A percentile compares a stretch with the other conserved stretches of the same genome.
These are phyloP conservation scores for Sparassis latifolia DNA, from an alignment of 1,284 basidiomycete species.

Conservation along the genomic window DNA sequence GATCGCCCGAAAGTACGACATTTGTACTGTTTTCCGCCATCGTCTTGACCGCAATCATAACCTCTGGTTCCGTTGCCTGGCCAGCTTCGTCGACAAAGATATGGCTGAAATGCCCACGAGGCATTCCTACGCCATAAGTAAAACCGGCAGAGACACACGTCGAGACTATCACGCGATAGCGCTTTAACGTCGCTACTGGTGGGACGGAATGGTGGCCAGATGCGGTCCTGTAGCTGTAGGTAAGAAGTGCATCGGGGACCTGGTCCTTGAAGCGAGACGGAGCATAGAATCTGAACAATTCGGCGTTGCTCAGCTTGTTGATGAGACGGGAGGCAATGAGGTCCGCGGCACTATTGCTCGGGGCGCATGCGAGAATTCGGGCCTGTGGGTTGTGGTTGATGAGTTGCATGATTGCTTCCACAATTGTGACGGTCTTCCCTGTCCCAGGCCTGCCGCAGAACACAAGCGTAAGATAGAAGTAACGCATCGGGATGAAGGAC, in stretches of 20 bases:
- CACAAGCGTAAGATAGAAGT: neutral
- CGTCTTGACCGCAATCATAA: constrained; percentile 47
- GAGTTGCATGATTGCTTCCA: constrained; percentile 57
- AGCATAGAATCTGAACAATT: constrained; percentile 57
- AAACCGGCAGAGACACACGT: constrained; percentile 59
- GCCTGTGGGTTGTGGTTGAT: constrained; percentile 34
- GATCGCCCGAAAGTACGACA: constrained; percentile 50
- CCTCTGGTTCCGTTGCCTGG: constrained; percentile 54
- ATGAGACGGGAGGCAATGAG: constrained; percentile 47
- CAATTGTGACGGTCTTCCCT: constrained; percentile 62
- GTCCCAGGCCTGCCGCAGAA: constrained; percentile 38
- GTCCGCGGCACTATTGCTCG: constrained; percentile 52
- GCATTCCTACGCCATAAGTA: constrained; percentile 46
- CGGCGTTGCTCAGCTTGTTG: constrained; percentile 23
- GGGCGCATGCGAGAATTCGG: constrained; percentile 54
- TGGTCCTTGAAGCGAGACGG: constrained; percentile 42
- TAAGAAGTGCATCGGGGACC: constrained; percentile 34
- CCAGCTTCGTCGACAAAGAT: constrained; percentile 65
- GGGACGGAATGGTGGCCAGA: constrained; percentile 43
- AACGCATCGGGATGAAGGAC: neutral
- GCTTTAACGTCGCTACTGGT: constrained; percentile 30
- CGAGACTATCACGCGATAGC: constrained; percentile 48
- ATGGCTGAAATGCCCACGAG: constrained; percentile 51
- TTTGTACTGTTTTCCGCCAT: constrained; percentile 38
- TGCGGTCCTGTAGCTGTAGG: constrained; percentile 26